A percentile compares a stretch with the other conserved stretches of the same genome.
phyloP scores from a whole-genome alignment of 2,329 filamentous ascomycete genomes.

The Ceratocystis eucalypticola region DNA sequence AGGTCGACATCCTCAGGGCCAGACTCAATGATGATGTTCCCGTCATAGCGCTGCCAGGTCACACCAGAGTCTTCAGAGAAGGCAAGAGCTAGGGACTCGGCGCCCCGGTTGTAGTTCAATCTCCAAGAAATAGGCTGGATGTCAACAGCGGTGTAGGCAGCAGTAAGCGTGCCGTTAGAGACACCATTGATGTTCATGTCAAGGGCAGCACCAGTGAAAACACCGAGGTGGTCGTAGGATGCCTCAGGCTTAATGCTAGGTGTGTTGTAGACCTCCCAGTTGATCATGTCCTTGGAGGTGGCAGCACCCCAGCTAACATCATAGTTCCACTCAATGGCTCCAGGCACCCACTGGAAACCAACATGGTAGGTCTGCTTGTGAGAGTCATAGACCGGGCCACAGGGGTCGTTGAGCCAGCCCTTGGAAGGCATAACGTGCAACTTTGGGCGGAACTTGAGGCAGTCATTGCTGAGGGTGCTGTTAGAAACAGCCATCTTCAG shows the following conservation, averaged over 20 bases:
- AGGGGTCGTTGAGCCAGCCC: conserved; percentile 32
- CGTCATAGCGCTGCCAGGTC: conserved; percentile 21
- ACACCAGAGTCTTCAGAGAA: conserved; percentile 28
- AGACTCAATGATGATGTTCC: conserved; percentile 21
- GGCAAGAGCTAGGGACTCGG: conserved; percentile 34
- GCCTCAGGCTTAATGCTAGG: conserved; percentile 21
- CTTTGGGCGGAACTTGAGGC: conserved; percentile 24
- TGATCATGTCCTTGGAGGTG: conserved; percentile 31
- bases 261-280: conserved; percentile 18
- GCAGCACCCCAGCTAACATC: conserved; percentile 27
- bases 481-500: conserved; percentile 14
- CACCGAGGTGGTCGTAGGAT: conserved; percentile 32
- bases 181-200: conserved; percentile 30
- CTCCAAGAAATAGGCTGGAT: conserved; percentile 35
- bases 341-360: conserved; percentile 28
- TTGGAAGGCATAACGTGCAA: conserved; percentile 30
- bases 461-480: conserved; percentile 13
- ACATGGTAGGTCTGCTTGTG: conserved; percentile 33
- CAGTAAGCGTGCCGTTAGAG: conserved; percentile 26
- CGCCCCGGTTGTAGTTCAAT: conserved; percentile 32
- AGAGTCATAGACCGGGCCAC: conserved; percentile 34
- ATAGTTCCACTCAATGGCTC: conserved; percentile 22
- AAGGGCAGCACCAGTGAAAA: conserved; percentile 35
- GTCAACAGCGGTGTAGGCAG: conserved; percentile 33
- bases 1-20: conserved; percentile 21